Evolutionary conservation across 768 basidiomycete species (phyloP), one percentile per base, ranked within the genome.

Genomic region (Lentinula aciculospora): DNA sequence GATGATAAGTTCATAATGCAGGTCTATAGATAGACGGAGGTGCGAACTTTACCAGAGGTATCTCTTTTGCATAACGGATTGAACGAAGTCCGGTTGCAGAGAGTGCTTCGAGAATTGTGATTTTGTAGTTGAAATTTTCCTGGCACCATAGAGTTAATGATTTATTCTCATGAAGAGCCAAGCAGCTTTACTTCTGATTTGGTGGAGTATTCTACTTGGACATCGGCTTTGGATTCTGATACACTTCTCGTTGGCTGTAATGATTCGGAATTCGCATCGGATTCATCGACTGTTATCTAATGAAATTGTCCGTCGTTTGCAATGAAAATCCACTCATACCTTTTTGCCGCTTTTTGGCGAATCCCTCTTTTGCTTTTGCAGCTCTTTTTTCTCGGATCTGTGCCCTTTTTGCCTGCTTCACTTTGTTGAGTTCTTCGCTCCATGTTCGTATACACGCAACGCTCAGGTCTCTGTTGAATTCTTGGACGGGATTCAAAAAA

Each of bases 51-150:
- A 93, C 81, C 42, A 88, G 80, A 1, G 95, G 94, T 8, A 99
- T 94, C 72, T 99, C 97, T 65, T 97, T 94, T 0, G 95, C 96
- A 69, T 98, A 99, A 34, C 97, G 90, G 55, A 99, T 97, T 1
- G 95, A 89, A 6, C 97, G 86, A 27, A 99, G 79, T 29, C 97
- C 97, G 0, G 96, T 98, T 0, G 97, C 97, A 17, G 95, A 95
- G 31, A 99, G 82, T 0, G 95, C 93, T 71, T 99, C 97, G 9
- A 99, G 77, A 17, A 97, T 79, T 17, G 86, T 84, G 63, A 94
- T 82, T 63, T 82, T 86, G 62, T 85, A 53, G 0, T 78, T 0
- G 84, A 80, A 19, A 70, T 74, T 67, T 82, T 87, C 77, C 83
- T 44, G 13, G 45, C 4, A 29, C 29, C 3, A 31, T 1, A 31